These are phyloP conservation scores for Cicer cuneatum DNA, from an alignment of 306 rosid species.

Conservation along the genomic window DNA sequence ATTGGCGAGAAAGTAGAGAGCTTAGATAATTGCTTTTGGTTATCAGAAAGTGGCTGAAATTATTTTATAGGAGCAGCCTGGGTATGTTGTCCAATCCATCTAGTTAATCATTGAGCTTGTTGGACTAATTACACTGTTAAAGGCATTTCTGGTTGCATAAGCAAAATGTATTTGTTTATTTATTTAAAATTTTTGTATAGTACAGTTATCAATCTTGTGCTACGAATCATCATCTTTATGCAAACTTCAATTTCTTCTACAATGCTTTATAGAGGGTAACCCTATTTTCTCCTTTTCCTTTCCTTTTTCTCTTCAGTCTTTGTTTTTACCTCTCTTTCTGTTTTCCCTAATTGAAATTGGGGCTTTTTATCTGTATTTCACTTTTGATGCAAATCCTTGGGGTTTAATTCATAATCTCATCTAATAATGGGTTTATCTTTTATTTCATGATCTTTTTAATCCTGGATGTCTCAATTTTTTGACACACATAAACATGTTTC, in stretches of 20 bases:
- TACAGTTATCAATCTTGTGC: constrained; percentile 22
- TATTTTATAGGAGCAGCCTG: not conserved
- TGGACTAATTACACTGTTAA: not conserved
- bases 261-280: constrained; percentile 71
- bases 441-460: not conserved
- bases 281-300: not conserved
- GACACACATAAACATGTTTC: not conserved
- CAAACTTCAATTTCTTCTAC: constrained; percentile 13
- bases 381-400: not conserved
- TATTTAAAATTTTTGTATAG: not conserved
- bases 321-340: not conserved
- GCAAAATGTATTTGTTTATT: not conserved
- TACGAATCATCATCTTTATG: not conserved
- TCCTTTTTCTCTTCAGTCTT: not conserved
- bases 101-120: too few relatives aligned
- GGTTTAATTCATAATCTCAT: constrained; percentile 27
- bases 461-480: not conserved
- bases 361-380: constrained; percentile 1
- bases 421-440: not conserved
- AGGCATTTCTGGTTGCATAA: constrained; percentile 11
- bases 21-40: constrained; percentile 55
- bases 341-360: constrained; percentile 17
- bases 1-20: constrained; percentile 65
- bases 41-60: constrained; percentile 47
- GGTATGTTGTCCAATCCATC: too few relatives aligned